Percentiles rank a stretch among this genome's conserved stretches.
phyloP scores from a whole-genome alignment of 495 filamentous ascomycete genomes.

The Penicillium antarcticum region DNA sequence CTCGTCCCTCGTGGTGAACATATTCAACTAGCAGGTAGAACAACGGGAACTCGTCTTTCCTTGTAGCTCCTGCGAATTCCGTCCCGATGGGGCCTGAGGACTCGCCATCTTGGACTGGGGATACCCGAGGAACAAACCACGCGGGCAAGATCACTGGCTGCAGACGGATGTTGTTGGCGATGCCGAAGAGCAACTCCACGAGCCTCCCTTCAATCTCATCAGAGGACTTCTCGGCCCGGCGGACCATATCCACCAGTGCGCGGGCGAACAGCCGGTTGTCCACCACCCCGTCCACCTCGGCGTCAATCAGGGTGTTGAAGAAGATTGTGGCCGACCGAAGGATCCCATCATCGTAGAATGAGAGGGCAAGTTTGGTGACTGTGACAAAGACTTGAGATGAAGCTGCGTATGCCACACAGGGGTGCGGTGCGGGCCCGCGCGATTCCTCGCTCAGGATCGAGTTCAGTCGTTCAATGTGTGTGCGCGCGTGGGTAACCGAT shows the following conservation, averaged over 20 bases:
- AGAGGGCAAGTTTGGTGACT: conserved; percentile 78
- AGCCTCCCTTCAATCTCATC: conserved; percentile 77
- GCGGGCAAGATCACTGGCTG: conserved; percentile 78
- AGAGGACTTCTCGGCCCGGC: conserved; percentile 53
- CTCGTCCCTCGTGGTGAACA: conserved; percentile 87
- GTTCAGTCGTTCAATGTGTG: conserved; percentile 64
- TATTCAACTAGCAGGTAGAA: conserved; percentile 95
- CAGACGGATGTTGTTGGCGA: conserved; percentile 89
- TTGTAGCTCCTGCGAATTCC: conserved; percentile 76
- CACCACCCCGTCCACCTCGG: conserved; percentile 90
- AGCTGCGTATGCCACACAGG: conserved; percentile 80
- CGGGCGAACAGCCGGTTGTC: conserved; percentile 79
- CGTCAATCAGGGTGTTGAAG: conserved; percentile 88
- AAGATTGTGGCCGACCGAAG: conserved; percentile 77
- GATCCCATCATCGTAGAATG: conserved; percentile 73
- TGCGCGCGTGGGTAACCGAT: conserved; percentile 47
- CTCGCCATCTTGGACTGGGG: conserved; percentile 39
- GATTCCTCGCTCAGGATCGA: conserved; percentile 83
- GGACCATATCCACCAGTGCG: conserved; percentile 75
- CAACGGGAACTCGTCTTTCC: conserved; percentile 90
- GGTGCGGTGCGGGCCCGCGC: conserved; percentile 79
- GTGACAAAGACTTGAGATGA: conserved; percentile 82
- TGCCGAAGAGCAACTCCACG: conserved; percentile 88
- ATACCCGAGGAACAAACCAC: conserved; percentile 66
- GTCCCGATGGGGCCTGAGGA: conserved; percentile 47